phyloP scores from a whole-genome alignment of 148 eudicot genomes.

The Cornus controversa region DNA sequence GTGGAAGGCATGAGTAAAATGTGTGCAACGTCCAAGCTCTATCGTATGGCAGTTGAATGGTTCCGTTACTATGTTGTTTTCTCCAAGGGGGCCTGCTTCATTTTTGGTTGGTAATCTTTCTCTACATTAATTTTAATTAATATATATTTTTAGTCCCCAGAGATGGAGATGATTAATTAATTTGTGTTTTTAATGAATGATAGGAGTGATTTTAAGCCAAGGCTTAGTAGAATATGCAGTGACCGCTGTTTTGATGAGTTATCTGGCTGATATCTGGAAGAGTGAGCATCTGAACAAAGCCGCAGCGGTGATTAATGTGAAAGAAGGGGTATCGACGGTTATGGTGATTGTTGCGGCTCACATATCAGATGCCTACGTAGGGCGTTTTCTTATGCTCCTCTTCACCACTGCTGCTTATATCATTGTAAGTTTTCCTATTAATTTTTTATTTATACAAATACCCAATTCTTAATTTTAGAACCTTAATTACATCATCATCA shows the following conservation, averaged over 20 bases:
- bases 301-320: not conserved
- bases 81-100: not conserved
- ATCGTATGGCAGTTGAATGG: not conserved
- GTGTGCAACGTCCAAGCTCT: too few species aligned
- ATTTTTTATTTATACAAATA: too few species aligned
- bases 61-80: not conserved
- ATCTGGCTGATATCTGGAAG: not conserved
- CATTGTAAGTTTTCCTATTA: not conserved
- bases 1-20: too few species aligned
- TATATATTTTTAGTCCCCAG: too few species aligned
- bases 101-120: too few species aligned
- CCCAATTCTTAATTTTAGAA: too few species aligned
- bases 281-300: not conserved
- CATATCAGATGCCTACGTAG: not conserved
- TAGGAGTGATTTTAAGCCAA: not conserved
- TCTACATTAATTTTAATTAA: too few species aligned
- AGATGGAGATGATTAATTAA: too few species aligned
- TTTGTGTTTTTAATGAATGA: not conserved
- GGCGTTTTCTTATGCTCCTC: not conserved
- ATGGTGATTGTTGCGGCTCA: not conserved
- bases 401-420: not conserved
- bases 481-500: too few species aligned
- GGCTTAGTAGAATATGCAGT: not conserved
- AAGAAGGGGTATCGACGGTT: not conserved
- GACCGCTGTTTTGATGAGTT: not conserved